phyloP scores from a whole-genome alignment of 2,329 filamentous ascomycete species.

The Xylariaceae sp. region DNA sequence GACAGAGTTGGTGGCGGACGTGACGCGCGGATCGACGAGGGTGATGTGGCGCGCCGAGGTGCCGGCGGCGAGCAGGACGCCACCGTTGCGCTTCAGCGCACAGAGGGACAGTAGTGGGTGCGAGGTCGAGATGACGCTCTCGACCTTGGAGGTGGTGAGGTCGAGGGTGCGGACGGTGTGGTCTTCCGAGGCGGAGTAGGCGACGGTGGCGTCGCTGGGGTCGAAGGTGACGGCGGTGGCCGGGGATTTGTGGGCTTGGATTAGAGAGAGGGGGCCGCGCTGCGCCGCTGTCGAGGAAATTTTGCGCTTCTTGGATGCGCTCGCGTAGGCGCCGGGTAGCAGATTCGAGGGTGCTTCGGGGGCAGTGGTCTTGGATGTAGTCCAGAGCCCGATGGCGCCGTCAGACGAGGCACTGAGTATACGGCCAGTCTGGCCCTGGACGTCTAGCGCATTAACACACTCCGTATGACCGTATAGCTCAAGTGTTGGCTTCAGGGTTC shows the following conservation, averaged over 20 bases:
- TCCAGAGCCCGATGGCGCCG: constrained; percentile 84
- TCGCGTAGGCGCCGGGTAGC: constrained; percentile 58
- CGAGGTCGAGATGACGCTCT: constrained; percentile 78
- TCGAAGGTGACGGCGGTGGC: constrained; percentile 84
- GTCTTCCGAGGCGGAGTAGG: constrained; percentile 88
- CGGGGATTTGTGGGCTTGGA: constrained; percentile 62
- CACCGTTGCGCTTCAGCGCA: constrained; percentile 61
- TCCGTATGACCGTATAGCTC: constrained; percentile 81
- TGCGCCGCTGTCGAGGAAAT: constrained; percentile 57
- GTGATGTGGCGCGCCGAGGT: constrained; percentile 85
- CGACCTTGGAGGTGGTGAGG: constrained; percentile 71
- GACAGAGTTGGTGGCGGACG: constrained; percentile 68
- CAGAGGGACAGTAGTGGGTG: constrained; percentile 78
- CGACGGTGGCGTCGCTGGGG: constrained; percentile 77
- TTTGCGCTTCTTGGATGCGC: constrained; percentile 73
- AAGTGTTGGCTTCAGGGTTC: constrained; percentile 64
- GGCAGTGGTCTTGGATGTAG: constrained; percentile 69
- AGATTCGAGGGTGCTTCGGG: constrained; percentile 68
- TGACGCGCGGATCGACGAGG: constrained; percentile 83
- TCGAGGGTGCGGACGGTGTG: constrained; percentile 90
- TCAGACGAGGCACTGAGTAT: constrained; percentile 85
- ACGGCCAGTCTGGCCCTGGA: constrained; percentile 68
- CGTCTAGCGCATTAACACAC: constrained; percentile 68
- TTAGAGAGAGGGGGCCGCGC: constrained; percentile 72
- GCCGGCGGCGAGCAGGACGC: constrained; percentile 60